These are phyloP conservation scores for Piloderma croceum DNA, from an alignment of 768 basidiomycete species.

Conservation along the genomic window DNA sequence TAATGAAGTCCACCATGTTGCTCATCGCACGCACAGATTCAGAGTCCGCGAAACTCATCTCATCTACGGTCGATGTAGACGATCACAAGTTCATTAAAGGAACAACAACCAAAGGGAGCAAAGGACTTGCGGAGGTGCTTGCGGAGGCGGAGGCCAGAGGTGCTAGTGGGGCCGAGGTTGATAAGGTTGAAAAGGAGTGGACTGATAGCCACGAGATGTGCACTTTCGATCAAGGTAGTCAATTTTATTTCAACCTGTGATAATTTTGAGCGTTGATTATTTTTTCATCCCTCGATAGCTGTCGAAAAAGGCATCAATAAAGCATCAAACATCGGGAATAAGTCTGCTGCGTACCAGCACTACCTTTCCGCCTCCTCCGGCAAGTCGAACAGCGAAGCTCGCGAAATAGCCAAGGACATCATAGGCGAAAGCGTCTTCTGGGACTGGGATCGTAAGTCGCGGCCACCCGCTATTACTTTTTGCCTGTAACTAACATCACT, in stretches of 20 bases:
- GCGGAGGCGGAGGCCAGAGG: constrained; percentile 62
- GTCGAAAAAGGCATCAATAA: constrained; percentile 56
- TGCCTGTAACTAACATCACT: neutral
- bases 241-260: too few species aligned
- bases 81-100: constrained; percentile 80
- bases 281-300: constrained; percentile 31
- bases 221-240: constrained; percentile 83
- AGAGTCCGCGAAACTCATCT: constrained; percentile 79
- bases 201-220: constrained; percentile 58
- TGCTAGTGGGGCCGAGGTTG: constrained; percentile 60
- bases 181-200: constrained; percentile 74
- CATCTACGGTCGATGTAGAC: constrained; percentile 72
- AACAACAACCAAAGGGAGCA: constrained; percentile 41
- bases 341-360: constrained; percentile 48
- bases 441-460: constrained; percentile 77
- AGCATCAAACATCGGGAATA: constrained; percentile 43
- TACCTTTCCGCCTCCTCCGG: constrained; percentile 56
- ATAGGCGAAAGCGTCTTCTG: constrained; percentile 69
- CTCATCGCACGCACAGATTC: constrained; percentile 91
- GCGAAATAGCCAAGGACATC: constrained; percentile 68
- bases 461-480: neutral
- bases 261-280: constrained; percentile 4
- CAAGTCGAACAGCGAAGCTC: constrained; percentile 69
- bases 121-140: constrained; percentile 64
- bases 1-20: constrained; percentile 83